Percentiles rank a stretch among this genome's conserved stretches.
These are phyloP conservation scores for Sporobolomyces roseus DNA, from an alignment of 768 basidiomycete genomes.

Conservation along the genomic window DNA sequence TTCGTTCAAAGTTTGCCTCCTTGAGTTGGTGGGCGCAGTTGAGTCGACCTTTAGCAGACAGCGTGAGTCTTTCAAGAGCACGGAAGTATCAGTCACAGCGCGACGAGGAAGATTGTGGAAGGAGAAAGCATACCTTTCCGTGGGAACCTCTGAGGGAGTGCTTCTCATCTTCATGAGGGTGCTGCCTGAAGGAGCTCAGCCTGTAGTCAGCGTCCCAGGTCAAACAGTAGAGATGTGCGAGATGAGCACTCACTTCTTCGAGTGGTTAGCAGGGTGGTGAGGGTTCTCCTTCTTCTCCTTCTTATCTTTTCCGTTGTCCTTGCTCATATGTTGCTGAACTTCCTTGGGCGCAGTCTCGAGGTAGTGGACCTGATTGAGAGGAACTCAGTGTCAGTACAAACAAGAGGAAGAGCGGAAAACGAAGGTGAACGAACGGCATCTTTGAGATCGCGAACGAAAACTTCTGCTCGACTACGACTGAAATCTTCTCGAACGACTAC, in stretches of 20 bases:
- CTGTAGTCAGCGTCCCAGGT: too few species aligned
- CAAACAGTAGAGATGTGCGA: too few species aligned
- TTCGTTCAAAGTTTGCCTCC: too few species aligned
- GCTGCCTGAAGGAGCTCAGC: constrained; percentile 16
- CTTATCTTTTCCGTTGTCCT: constrained; percentile 11
- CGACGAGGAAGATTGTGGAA: constrained; percentile 20
- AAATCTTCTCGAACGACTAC: constrained; percentile 49
- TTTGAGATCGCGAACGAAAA: constrained; percentile 46
- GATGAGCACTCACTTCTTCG: constrained; percentile 4
- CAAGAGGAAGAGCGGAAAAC: neutral
- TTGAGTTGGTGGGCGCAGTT: too few species aligned
- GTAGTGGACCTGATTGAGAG: constrained; percentile 32
- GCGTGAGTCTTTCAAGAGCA: constrained; percentile 16
- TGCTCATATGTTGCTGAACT: constrained; percentile 43
- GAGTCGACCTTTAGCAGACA: constrained; percentile 13
- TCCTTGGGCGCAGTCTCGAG: constrained; percentile 45
- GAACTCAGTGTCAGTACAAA: neutral
- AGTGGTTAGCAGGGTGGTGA: constrained; percentile 13
- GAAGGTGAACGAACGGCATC: constrained; percentile 12
- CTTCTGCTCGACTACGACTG: constrained; percentile 44
- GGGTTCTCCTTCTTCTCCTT: neutral
- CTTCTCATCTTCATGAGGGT: constrained; percentile 43
- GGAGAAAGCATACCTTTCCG: constrained; percentile 49
- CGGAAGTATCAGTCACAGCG: neutral
- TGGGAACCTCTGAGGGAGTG: constrained; percentile 49